phyloP scores from a whole-genome alignment of 2,329 filamentous ascomycete genomes.

The Sporothrix inflata region DNA sequence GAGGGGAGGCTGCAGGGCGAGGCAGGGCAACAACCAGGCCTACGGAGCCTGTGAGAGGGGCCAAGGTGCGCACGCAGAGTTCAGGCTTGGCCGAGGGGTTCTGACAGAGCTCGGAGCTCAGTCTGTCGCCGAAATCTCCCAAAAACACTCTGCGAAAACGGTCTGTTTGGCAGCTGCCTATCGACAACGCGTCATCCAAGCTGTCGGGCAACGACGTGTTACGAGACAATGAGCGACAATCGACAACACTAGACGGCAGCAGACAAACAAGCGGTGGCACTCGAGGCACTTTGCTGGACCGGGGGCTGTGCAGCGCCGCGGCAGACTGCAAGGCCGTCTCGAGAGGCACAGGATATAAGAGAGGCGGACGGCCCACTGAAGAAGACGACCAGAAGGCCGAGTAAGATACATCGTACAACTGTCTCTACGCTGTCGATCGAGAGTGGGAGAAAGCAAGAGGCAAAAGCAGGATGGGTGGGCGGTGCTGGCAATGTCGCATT shows the following conservation, averaged over 20 bases:
- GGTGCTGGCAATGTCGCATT: background rate
- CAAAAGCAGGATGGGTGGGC: background rate
- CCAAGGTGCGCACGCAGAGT: background rate
- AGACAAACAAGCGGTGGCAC: background rate
- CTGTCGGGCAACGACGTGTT: background rate
- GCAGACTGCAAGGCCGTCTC: conserved; percentile 19
- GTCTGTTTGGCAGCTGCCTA: conserved; percentile 7
- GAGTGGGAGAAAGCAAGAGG: background rate
- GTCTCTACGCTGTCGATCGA: background rate
- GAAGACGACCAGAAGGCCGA: background rate
- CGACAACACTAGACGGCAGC: background rate
- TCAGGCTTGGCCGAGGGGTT: background rate
- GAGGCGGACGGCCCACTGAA: background rate
- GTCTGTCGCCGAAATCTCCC: background rate
- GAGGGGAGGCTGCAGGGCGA: background rate
- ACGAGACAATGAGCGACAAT: background rate
- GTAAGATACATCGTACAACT: background rate
- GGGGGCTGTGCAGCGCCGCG: conserved; percentile 11
- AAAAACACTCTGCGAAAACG: background rate
- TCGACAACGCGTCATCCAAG: conserved; percentile 22
- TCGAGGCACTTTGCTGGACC: background rate
- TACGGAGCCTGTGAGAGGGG: background rate
- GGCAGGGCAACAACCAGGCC: background rate
- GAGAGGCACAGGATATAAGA: background rate
- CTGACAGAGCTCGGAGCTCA: background rate